Evolutionary conservation across 495 filamentous ascomycete genomes (phyloP).

Genomic region (Talaromyces liani): DNA sequence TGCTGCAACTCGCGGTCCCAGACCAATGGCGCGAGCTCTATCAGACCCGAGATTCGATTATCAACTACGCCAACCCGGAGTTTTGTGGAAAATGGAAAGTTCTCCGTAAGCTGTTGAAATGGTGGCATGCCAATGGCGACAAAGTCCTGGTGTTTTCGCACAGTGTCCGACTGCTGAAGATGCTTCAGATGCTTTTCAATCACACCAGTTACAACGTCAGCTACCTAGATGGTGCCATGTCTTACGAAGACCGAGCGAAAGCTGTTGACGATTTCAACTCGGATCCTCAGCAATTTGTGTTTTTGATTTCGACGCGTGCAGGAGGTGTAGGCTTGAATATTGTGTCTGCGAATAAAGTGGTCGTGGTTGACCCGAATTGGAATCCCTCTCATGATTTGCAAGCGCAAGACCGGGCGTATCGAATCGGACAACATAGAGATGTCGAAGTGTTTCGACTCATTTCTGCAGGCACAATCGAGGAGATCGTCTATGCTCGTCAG

Average conservation of each 20-base stretch:
- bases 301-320: constrained; percentile 89
- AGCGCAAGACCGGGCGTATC: constrained; percentile 93
- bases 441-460: constrained; percentile 95
- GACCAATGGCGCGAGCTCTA: constrained; percentile 72
- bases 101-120: constrained; percentile 73
- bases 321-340: constrained; percentile 92
- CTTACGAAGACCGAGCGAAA: constrained; percentile 71
- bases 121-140: constrained; percentile 85
- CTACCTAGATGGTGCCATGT: constrained; percentile 83
- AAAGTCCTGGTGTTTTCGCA: constrained; percentile 95
- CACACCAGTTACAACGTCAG: constrained; percentile 87
- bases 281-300: constrained; percentile 83
- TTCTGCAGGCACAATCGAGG: constrained; percentile 90
- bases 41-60: constrained; percentile 64
- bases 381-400: constrained; percentile 92
- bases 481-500: constrained; percentile 94
- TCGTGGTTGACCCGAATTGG: constrained; percentile 97
- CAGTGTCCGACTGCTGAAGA: constrained; percentile 74
- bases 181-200: constrained; percentile 79
- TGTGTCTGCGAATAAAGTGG: constrained; percentile 95
- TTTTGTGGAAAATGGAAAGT: constrained; percentile 98
- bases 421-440: constrained; percentile 87
- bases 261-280: constrained; percentile 89
- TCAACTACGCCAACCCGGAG: constrained; percentile 79
- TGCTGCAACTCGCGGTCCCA: constrained; percentile 68